Conservation (phyloP, 768 basidiomycete genomes). For the Rhodocollybia butyracea region DNA sequence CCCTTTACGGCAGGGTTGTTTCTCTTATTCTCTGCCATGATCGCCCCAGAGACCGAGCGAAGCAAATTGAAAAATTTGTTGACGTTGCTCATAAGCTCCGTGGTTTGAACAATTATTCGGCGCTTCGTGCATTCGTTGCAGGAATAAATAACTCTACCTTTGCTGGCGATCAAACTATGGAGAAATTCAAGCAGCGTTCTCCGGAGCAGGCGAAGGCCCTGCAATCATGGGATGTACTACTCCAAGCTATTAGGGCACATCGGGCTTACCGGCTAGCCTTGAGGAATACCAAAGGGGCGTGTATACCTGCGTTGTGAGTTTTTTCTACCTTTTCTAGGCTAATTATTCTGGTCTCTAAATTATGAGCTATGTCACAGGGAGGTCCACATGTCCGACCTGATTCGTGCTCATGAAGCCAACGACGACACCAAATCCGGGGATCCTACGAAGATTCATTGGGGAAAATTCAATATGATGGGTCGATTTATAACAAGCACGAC, state of each 20-base stretch:
- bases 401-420: slow-evolving; percentile 84
- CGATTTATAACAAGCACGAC: slow-evolving; percentile 76
- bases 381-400: slow-evolving; percentile 87
- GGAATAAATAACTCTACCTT: slow-evolving; percentile 86
- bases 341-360: slow-evolving; percentile 12
- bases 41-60: slow-evolving; percentile 68
- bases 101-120: slow-evolving; percentile 87
- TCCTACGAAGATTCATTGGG: slow-evolving; percentile 84
- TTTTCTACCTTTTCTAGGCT: slow-evolving; percentile 2
- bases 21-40: slow-evolving; percentile 90
- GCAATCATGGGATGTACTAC: slow-evolving; percentile 79
- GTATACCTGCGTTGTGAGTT: slow-evolving; percentile 81
- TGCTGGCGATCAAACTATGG: slow-evolving; percentile 74
- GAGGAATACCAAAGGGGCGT: slow-evolving; percentile 78
- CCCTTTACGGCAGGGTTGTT: slow-evolving; percentile 75
- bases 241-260: slow-evolving; percentile 80
- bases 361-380: slow-evolving; percentile 53
- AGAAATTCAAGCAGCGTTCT: slow-evolving; percentile 61
- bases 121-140: slow-evolving; percentile 88
- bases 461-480: slow-evolving; percentile 92
- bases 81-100: slow-evolving; percentile 81
- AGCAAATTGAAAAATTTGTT: slow-evolving; percentile 86
- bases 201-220: slow-evolving; percentile 75
- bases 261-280: slow-evolving; percentile 90
- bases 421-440: slow-evolving; percentile 65